Conservation (phyloP, 805 yeast genomes). For the Candida corydali region DNA sequence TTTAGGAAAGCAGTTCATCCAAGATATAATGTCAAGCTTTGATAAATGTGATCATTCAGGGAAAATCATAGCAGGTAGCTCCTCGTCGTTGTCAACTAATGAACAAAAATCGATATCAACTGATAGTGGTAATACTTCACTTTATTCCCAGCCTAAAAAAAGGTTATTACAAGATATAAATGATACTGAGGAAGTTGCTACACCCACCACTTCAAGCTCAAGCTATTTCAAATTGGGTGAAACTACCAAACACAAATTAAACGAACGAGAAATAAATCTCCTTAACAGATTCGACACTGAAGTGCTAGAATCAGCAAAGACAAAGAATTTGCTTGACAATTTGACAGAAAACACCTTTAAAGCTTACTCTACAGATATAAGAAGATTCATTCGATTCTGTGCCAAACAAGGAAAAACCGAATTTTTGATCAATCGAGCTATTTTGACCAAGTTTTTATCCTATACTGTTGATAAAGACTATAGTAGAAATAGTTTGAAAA, state of each 20-base stretch:
- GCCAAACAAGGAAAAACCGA: constrained; percentile 9
- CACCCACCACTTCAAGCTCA: neutral
- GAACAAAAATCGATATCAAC: neutral
- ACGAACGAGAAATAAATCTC: constrained; percentile 5
- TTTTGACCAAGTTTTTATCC: constrained; percentile 6
- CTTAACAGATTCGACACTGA: constrained; percentile 9
- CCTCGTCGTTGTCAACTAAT: neutral
- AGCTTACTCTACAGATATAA: constrained; percentile 9
- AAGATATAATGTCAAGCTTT: neutral
- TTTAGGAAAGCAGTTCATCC: constrained; percentile 3
- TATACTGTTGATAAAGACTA: neutral
- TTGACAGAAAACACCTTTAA: constrained; percentile 11
- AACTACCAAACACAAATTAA: constrained; percentile 7
- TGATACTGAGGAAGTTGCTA: neutral
- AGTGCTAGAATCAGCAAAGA: constrained; percentile 6
- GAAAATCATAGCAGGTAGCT: neutral
- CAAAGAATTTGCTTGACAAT: constrained; percentile 3
- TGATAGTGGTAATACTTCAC: neutral
- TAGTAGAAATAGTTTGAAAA: constrained; percentile 4
- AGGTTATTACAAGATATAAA: neutral
- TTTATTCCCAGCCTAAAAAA: neutral
- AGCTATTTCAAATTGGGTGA: constrained; percentile 5
- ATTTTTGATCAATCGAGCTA: constrained; percentile 6
- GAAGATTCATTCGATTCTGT: constrained; percentile 9
- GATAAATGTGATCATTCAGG: neutral